Evolutionary conservation across 208 protist genomes (phyloP), one percentile per base, ranked within the genome.

Genomic region (Crithidia expoeki): DNA sequence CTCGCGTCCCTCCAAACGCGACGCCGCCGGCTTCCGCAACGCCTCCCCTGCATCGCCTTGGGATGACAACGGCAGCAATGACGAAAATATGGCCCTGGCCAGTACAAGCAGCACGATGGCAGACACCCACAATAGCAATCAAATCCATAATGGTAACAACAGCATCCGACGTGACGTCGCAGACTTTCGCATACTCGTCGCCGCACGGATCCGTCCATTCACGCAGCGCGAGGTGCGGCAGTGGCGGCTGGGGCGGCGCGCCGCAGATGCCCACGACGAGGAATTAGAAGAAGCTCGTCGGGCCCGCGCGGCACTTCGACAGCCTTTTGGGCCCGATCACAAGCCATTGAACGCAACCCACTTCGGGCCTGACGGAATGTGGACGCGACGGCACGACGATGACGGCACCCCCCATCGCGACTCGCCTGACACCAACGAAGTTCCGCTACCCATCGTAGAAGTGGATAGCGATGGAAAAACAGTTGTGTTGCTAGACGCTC

Each of bases 151-250:
- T 40, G 12, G 36, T 40, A 49, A 21, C 16, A 49, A 21, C 4
- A 17, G 44, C 16, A 23, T 17, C n/a, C 34, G 28, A n/a, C 51
- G 44, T 12, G 57, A 59, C 19, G 47, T 40, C 10, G 32, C 63
- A 4, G 81, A 83, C 42, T 81, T 86, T 36, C 63, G 82, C 56
- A 84, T 93, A 38, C 4, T 86, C 21, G 88, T 93, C 27, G 85
- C 80, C 14, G 75, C 79, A 2, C 84, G 88, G 30, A 79, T 93
- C 52, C 76, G 84, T 6, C 88, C 88, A 11, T 87, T 90, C 64
- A 88, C 61, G 1, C 53, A 58, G 27, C 72, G 66, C 16, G 84
- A 90, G 55, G 63, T 88, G 19, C 59, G 34, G 49, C 71, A 68
- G 70, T 75, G 65, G 69, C 75, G 61, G 44, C 75, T 60, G 55